Conservation (phyloP, 805 yeast genomes). For the Limtongozyma cylindracea region DNA sequence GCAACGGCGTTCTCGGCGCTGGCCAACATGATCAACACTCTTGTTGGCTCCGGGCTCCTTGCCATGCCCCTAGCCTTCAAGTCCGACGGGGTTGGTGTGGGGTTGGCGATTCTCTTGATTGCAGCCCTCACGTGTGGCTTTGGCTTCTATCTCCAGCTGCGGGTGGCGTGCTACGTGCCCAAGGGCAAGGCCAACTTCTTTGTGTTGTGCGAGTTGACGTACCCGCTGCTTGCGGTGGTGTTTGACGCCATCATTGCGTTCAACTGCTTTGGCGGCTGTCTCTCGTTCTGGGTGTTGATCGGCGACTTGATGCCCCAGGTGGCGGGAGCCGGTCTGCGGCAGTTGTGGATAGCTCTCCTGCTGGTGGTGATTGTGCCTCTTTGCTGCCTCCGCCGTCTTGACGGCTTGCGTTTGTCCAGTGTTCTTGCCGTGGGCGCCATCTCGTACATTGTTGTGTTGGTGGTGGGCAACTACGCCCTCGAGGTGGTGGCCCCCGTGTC, state of each 20-base stretch:
- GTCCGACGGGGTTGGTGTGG: constrained; percentile 19
- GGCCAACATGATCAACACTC: constrained; percentile 16
- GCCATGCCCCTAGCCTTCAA: constrained; percentile 49
- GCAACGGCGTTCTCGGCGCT: too few relatives aligned
- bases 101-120: constrained; percentile 2
- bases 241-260: constrained; percentile 47
- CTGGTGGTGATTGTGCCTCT: constrained; percentile 23
- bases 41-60: constrained; percentile 40
- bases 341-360: constrained; percentile 35
- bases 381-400: constrained; percentile 49
- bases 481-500: constrained; percentile 19
- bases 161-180: constrained; percentile 9
- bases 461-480: constrained; percentile 38
- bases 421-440: constrained; percentile 64
- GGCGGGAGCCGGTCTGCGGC: constrained; percentile 10
- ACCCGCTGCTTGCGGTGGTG: constrained; percentile 30
- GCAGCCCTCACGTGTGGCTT: background rate
- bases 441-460: constrained; percentile 47
- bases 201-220: constrained; percentile 28
- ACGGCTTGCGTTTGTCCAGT: constrained; percentile 69
- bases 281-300: constrained; percentile 41
- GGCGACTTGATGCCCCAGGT: constrained; percentile 51
- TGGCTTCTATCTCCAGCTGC: background rate
- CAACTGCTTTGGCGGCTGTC: constrained; percentile 52
- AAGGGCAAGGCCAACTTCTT: constrained; percentile 46